Evolutionary conservation across 2,329 filamentous ascomycete species (phyloP).

Genomic region (Calonectria pteridis): DNA sequence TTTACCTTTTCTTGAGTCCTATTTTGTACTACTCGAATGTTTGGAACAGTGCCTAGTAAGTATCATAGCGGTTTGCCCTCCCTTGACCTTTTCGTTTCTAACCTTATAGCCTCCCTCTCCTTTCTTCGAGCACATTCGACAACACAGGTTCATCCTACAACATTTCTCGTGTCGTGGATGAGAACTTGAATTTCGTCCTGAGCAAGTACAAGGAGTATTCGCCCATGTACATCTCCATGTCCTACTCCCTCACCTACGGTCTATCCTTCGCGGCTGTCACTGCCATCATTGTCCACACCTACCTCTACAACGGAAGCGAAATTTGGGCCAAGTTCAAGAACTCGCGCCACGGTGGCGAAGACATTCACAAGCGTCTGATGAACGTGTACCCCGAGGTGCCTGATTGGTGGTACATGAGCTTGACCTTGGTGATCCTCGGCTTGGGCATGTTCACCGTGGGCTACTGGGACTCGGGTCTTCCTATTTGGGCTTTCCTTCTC

Average conservation of each 20-base stretch:
- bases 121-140: slow-evolving; percentile 23
- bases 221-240: slow-evolving; percentile 27
- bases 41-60: slow-evolving; percentile 27
- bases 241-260: slow-evolving; percentile 19
- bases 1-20: slow-evolving; percentile 18
- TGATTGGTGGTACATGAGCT: slow-evolving; percentile 23
- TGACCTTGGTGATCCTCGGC: slow-evolving; percentile 11
- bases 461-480: slow-evolving; percentile 23
- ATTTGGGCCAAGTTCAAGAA: slow-evolving; percentile 28
- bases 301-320: slow-evolving; percentile 21
- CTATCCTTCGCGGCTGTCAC: slow-evolving; percentile 23
- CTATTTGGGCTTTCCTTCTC: slow-evolving; percentile 22
- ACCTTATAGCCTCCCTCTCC: slow-evolving; percentile 10
- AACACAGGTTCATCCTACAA: slow-evolving; percentile 19
- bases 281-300: slow-evolving; percentile 23
- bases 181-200: slow-evolving; percentile 19
- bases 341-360: slow-evolving; percentile 20
- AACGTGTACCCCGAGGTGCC: slow-evolving; percentile 23
- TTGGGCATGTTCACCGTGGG: slow-evolving; percentile 26
- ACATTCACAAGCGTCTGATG: slow-evolving; percentile 25
- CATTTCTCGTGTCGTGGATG: slow-evolving; percentile 13
- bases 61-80: background rate
- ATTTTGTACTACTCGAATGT: slow-evolving; percentile 28
- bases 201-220: slow-evolving; percentile 24
- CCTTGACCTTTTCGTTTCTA: background rate